A percentile compares a stretch with the other conserved stretches of the same genome.
Conservation (phyloP, 768 basidiomycete species). For the Pleurotus sapidus region DNA sequence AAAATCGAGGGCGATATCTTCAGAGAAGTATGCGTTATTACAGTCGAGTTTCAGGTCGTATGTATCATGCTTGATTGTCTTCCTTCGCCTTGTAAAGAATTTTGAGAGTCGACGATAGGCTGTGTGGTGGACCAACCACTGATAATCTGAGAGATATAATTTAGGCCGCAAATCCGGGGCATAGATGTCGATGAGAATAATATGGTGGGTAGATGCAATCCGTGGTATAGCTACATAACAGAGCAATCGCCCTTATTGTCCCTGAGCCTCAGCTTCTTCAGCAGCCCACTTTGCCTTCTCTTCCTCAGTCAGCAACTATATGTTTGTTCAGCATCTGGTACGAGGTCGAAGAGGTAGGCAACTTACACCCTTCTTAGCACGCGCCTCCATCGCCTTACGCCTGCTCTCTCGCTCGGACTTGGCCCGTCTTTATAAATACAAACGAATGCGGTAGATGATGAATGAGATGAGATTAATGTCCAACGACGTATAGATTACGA, state of each 20-base stretch:
- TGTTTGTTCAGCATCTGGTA: background rate
- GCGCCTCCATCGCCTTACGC: slow-evolving; percentile 65
- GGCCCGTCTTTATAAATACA: slow-evolving; percentile 50
- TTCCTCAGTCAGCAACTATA: slow-evolving; percentile 43
- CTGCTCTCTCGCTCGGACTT: slow-evolving; percentile 72
- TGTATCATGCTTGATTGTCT: too few species aligned
- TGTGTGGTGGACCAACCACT: too few species aligned
- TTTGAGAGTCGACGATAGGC: too few species aligned
- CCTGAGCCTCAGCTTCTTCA: slow-evolving; percentile 35
- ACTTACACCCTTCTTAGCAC: slow-evolving; percentile 75
- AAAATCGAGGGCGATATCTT: too few species aligned
- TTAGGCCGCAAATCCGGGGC: too few species aligned
- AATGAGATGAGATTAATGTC: too few species aligned
- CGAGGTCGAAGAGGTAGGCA: background rate
- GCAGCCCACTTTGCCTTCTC: slow-evolving; percentile 50
- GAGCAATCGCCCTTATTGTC: slow-evolving; percentile 33
- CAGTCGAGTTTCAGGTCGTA: too few species aligned
- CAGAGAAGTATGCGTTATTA: too few species aligned
- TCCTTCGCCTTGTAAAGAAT: too few species aligned
- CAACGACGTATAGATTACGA: background rate
- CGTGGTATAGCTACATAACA: slow-evolving; percentile 32
- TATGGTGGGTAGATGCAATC: too few species aligned
- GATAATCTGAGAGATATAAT: too few species aligned
- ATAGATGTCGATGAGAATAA: too few species aligned
- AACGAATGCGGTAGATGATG: background rate